These are phyloP conservation scores for Sarcodon aspratus DNA, from an alignment of 768 basidiomycete genomes.

Conservation along the genomic window DNA sequence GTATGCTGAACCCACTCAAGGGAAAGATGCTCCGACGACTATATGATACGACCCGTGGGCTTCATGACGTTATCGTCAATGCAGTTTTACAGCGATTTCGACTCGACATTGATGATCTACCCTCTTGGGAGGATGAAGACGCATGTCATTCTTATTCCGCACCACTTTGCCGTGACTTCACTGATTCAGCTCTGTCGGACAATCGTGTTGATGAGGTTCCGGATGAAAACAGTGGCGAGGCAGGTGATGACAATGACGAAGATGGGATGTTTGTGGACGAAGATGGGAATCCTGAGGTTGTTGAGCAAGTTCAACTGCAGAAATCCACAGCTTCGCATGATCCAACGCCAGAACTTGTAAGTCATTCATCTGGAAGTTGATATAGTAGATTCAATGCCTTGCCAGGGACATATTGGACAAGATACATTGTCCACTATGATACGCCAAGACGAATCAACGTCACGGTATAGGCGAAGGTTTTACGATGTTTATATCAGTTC, in stretches of 20 bases:
- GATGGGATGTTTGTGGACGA: slow-evolving; percentile 1
- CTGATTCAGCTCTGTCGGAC: not conserved
- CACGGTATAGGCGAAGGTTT: slow-evolving; percentile 43
- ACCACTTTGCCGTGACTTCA: slow-evolving; percentile 43
- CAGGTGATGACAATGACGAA: slow-evolving; percentile 6
- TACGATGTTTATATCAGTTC: slow-evolving; percentile 29
- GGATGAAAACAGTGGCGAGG: slow-evolving; percentile 9
- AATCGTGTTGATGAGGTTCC: not conserved
- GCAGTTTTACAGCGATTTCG: slow-evolving; percentile 40
- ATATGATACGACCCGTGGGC: slow-evolving; percentile 30
- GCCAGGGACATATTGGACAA: slow-evolving; percentile 59
- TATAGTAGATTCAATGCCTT: not conserved
- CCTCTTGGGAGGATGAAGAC: slow-evolving; percentile 36
- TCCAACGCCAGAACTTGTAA: slow-evolving; percentile 1
- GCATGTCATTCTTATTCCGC: slow-evolving; percentile 34
- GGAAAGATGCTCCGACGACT: slow-evolving; percentile 58
- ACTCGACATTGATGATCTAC: slow-evolving; percentile 43
- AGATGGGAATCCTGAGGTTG: not conserved
- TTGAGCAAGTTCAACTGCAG: not conserved
- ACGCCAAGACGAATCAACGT: slow-evolving; percentile 56
- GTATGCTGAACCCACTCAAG: slow-evolving; percentile 9
- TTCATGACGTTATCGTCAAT: slow-evolving; percentile 31
- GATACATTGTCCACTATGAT: slow-evolving; percentile 68
- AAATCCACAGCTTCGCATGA: not conserved
- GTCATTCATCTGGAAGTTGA: not conserved